Base-by-base conservation (phyloP, 2,329 filamentous ascomycete genomes). In the Albifimbria verrucaria region DNA sequence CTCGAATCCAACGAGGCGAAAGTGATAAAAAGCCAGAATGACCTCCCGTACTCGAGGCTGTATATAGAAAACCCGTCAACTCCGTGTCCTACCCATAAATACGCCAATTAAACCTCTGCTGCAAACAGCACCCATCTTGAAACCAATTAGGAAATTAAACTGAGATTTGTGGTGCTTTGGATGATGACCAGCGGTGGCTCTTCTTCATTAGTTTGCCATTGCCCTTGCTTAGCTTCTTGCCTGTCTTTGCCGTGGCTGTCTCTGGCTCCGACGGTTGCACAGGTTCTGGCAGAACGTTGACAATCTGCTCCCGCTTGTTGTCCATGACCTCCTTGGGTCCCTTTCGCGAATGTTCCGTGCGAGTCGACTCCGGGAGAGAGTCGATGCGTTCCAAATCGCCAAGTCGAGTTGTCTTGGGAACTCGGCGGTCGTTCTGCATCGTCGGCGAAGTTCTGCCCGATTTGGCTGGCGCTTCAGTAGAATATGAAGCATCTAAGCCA, bases 161-260 rank as follows among this genome's bases (percentile, higher is more conserved):
- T 5, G 56, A 51, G 45, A 63, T 52, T 6, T 52, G 52, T 6
- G 56, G 46, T 1, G 55, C 28, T 44, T 63, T 63, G 11, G 61
- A 60, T 17, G 44, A 52, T 15, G 57, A 56, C 58, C 60, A 62
- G 36, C 57, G 60, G n/a, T 56, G 32, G 18, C 32, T 59, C 48
- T 62, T 65, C 52, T 62, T 64, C 25, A 28, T 15, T 4, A 65
- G 52, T 28, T 59, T 64, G 26, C 57, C 51, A 1, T 59, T 55
- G 12, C 58, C 58, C 52, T 74, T 74, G 55, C 67, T 68, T 11
- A 69, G 54, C 18, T 60, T 64, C 61, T 68, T 63, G 17, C 51
- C 53, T 20, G 59, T 63, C 36, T 51, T 57, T 21, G 51, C 55
- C 23, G 51, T 54, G 5, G 49, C 46, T 5, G 51, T 55, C 12